These are phyloP conservation scores for Daldinia eschscholtzii DNA, from an alignment of 2,329 filamentous ascomycete species.

Conservation along the genomic window DNA sequence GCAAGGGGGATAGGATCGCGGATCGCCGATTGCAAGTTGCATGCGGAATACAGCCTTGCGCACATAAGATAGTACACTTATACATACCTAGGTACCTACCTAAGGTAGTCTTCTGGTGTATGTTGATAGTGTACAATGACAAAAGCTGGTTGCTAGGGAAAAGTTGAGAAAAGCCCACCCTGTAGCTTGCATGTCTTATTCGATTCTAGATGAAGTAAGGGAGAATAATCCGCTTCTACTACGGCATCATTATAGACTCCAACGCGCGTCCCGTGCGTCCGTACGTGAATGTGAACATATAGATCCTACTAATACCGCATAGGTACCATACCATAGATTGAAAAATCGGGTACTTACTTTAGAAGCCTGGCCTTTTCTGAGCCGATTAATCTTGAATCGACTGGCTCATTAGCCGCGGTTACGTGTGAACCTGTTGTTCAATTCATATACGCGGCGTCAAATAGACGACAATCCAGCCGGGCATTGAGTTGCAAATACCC, in stretches of 20 bases:
- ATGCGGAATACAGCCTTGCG: conserved; percentile 28
- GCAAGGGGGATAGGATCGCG: conserved; percentile 24
- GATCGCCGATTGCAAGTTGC: conserved; percentile 15
- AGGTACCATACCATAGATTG: not conserved
- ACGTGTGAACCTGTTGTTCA: not conserved
- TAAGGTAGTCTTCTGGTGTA: not conserved
- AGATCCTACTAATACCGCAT: not conserved
- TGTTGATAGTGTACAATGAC: not conserved
- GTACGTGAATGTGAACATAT: not conserved
- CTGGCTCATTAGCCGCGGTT: conserved; percentile 34
- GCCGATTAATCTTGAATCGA: not conserved
- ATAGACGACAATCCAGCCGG: conserved; percentile 14
- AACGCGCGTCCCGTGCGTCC: not conserved
- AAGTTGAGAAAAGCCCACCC: no score
- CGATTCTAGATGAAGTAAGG: not conserved
- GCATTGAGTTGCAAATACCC: not conserved
- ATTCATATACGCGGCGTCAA: conserved; percentile 23
- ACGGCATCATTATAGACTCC: not conserved
- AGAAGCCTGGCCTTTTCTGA: not conserved
- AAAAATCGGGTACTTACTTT: not conserved
- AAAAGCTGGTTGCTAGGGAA: no score
- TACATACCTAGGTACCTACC: no score
- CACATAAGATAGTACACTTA: conserved; percentile 13
- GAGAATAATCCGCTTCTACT: not conserved
- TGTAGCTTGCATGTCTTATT: conserved; percentile 21